Evolutionary conservation across 495 filamentous ascomycete species (phyloP).

Genomic region (Podospora fimiseda): DNA sequence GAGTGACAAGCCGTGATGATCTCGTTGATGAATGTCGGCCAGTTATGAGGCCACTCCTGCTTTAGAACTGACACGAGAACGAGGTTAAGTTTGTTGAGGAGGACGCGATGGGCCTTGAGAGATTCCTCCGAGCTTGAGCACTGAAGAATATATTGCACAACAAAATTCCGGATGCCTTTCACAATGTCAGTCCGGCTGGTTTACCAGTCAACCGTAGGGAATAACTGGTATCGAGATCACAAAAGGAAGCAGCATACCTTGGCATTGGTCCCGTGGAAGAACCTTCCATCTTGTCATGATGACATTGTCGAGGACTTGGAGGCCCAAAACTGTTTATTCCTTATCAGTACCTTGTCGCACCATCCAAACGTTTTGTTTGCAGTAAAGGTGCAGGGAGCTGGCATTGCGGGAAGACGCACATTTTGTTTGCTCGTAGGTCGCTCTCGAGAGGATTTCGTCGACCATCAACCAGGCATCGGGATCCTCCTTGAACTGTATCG

Average conservation of each 20-base stretch:
- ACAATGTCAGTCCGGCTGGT: constrained; percentile 4
- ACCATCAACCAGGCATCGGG: constrained; percentile 96
- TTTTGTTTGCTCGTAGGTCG: constrained; percentile 91
- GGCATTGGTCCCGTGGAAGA: constrained; percentile 86
- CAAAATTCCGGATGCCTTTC: constrained; percentile 93
- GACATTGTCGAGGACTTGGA: constrained; percentile 95
- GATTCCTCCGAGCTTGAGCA: constrained; percentile 82
- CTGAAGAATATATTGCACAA: constrained; percentile 95
- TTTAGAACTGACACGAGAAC: constrained; percentile 96
- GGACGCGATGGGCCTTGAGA: constrained; percentile 69
- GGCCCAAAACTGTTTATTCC: constrained; percentile 63
- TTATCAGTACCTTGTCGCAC: constrained; percentile 37
- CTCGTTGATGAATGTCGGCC: constrained; percentile 99
- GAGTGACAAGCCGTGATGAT: constrained; percentile 93
- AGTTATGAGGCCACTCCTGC: constrained; percentile 99
- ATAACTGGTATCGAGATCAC: neutral
- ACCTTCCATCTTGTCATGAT: constrained; percentile 99
- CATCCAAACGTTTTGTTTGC: neutral
- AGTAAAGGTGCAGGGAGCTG: neutral
- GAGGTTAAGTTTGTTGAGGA: constrained; percentile 96
- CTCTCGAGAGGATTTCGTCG: constrained; percentile 86
- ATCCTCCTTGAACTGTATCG: constrained; percentile 87
- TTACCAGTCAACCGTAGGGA: neutral
- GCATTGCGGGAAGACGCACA: constrained; percentile 55
- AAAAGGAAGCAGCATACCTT: constrained; percentile 48